Base-by-base conservation (phyloP, 2,329 filamentous ascomycete species). In the Penicillium polonicum region DNA sequence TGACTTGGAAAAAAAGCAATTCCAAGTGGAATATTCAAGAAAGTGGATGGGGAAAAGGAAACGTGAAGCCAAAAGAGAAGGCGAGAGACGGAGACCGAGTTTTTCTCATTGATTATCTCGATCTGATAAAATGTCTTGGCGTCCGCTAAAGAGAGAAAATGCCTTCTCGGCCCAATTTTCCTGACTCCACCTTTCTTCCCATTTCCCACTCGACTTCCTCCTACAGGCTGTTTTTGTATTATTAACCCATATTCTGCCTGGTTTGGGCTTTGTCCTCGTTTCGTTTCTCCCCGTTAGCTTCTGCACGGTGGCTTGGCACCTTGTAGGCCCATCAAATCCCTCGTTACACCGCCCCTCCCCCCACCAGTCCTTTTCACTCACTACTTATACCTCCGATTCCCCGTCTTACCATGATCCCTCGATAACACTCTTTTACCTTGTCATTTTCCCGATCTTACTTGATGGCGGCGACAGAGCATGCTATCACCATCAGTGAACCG, bases 61-160 rank as follows among this genome's bases (percentile, higher is more conserved):
- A 27, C 36, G 36, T 55, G 52, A 55, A 50, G 50, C 55, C 55
- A 44, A 43, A 41, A 38, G 44, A 52, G 35, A 33, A 54, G 29
- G 50, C 43, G 31, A 39, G 29, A 52, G 31, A 50, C 48, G 48
- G 44, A 43, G 42, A 42, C 23, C 43, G 39, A 58, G 31, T 52
- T 45, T 60, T 64, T 63, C n/a, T 63, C 59, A 36, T 52, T 62
- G 60, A 61, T 76, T 75, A 74, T 74, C 66, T 66, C 61, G 66
- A 76, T 77, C 73, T 72, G 74, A 77, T 76, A 77, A 76, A 64
- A 72, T 72, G 72, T 69, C 75, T 74, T 74, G 63, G 63, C 64
- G 48, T 9, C 53, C 55, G 53, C 58, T 59, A 64, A 60, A 61
- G 52, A 46, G 51, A 57, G 38, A 59, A 55, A 54, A 41, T 50